Percentiles rank a stretch among this genome's conserved stretches.
phyloP scores from a whole-genome alignment of 768 basidiomycete species.

The Dentipellis fragilis region DNA sequence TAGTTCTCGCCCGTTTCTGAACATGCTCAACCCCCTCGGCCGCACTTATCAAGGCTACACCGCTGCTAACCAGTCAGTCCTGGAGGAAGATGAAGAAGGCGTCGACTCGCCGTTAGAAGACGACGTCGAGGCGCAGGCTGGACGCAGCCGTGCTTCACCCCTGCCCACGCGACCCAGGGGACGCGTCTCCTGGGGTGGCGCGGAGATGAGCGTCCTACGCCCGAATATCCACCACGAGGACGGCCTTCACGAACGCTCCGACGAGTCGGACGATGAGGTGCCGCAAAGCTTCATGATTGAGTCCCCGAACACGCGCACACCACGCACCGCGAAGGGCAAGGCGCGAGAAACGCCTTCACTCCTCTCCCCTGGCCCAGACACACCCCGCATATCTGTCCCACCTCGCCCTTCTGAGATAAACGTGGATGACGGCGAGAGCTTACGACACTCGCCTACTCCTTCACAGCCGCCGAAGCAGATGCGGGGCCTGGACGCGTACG shows the following conservation, averaged over 20 bases:
- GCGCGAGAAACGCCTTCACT: slow-evolving; percentile 20
- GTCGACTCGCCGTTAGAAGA: slow-evolving; percentile 32
- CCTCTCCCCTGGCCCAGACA: slow-evolving; percentile 1
- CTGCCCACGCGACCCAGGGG: slow-evolving; percentile 32
- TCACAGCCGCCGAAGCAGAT: slow-evolving; percentile 32
- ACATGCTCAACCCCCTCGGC: slow-evolving; percentile 74
- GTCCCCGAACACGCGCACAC: slow-evolving; percentile 28
- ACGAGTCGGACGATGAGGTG: slow-evolving; percentile 70
- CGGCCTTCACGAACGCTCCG: slow-evolving; percentile 45
- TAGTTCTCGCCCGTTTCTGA: slow-evolving; percentile 67
- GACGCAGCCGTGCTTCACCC: slow-evolving; percentile 25
- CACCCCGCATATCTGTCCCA: slow-evolving; percentile 46
- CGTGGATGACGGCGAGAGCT: slow-evolving; percentile 20
- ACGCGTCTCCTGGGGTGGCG: slow-evolving; percentile 49
- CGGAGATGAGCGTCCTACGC: slow-evolving; percentile 47
- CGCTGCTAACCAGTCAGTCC: slow-evolving; percentile 59
- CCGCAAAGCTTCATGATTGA: slow-evolving; percentile 85
- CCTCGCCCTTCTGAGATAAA: slow-evolving; percentile 59
- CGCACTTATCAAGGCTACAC: slow-evolving; percentile 66
- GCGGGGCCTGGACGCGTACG: slow-evolving; percentile 72
- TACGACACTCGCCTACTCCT: slow-evolving; percentile 7
- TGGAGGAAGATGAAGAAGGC: slow-evolving; percentile 63
- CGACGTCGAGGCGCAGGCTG: slow-evolving; percentile 43
- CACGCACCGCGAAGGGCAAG: slow-evolving; percentile 23
- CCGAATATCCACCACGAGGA: slow-evolving; percentile 70